phyloP scores from a whole-genome alignment of 495 filamentous ascomycete genomes.

The Poronia punctata region DNA sequence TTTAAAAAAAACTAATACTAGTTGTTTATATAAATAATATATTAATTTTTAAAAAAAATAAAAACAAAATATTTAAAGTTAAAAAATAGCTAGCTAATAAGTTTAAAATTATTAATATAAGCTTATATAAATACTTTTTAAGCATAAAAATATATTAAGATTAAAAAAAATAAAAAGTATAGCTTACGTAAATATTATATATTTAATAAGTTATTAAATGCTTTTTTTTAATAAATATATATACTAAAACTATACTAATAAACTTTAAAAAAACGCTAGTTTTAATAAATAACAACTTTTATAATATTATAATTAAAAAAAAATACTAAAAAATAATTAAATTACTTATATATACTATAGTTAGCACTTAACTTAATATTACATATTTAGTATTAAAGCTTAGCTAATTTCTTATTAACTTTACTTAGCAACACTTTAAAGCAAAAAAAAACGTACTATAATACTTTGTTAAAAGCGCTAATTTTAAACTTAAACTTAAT shows the following conservation, averaged over 20 bases:
- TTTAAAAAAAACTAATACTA: neutral
- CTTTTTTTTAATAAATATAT: neutral
- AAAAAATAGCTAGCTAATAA: constrained; percentile 1
- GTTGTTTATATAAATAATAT: constrained; percentile 1
- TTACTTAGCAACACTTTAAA: too few species aligned
- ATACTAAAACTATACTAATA: constrained; percentile 1
- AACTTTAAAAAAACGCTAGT: neutral
- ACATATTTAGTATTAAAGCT: too few species aligned
- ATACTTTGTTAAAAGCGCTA: too few species aligned
- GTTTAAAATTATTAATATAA: constrained; percentile 1
- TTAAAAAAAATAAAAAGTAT: neutral
- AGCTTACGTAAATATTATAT: neutral
- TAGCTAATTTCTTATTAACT: too few species aligned
- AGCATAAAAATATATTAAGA: neutral
- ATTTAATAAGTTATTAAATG: neutral
- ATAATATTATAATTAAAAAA: constrained; percentile 6
- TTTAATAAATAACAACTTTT: neutral
- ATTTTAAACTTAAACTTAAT: too few species aligned
- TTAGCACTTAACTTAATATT: too few species aligned
- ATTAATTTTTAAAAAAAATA: constrained; percentile 3
- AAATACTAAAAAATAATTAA: too few species aligned
- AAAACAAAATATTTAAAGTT: neutral
- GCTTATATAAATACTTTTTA: neutral
- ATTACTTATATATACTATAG: too few species aligned
- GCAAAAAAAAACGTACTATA: too few species aligned